Percentiles rank a stretch among this genome's conserved stretches.
These are phyloP conservation scores for Coemansia sp. DNA, from an alignment of 192 early-diverging fungal species.

Conservation along the genomic window DNA sequence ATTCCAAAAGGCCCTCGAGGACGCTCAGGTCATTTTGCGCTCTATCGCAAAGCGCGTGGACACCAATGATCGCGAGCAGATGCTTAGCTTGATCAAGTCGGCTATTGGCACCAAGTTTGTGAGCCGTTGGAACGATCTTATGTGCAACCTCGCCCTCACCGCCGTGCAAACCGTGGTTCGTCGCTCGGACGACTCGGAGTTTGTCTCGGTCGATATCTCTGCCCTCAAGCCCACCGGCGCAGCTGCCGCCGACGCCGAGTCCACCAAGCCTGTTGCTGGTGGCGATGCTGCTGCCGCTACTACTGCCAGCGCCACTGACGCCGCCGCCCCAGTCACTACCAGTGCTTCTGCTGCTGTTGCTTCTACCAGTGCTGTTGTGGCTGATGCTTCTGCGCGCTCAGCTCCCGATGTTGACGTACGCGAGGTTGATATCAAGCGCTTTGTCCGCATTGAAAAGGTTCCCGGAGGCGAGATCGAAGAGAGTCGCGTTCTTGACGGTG, in stretches of 20 bases:
- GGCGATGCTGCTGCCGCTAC: constrained; percentile 5
- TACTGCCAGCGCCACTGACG: background rate
- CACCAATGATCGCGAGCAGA: constrained; percentile 80
- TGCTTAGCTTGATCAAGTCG: constrained; percentile 89
- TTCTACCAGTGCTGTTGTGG: background rate
- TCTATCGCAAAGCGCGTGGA: constrained; percentile 86
- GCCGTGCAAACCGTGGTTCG: constrained; percentile 90
- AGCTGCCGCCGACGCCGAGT: background rate
- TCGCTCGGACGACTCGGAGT: constrained; percentile 37
- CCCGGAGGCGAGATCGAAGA: constrained; percentile 99
- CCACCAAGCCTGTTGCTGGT: background rate
- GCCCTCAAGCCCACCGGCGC: constrained; percentile 6
- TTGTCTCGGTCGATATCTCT: constrained; percentile 11
- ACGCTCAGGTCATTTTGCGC: constrained; percentile 83
- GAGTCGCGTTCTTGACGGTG: constrained; percentile 91
- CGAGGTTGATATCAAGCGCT: constrained; percentile 98
- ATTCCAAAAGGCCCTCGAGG: constrained; percentile 92
- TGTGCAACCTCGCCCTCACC: constrained; percentile 95
- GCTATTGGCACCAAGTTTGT: constrained; percentile 98
- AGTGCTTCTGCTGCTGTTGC: constrained; percentile 2
- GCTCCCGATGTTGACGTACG: constrained; percentile 70
- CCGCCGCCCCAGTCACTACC: background rate
- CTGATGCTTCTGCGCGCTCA: constrained; percentile 4
- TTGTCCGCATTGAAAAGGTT: constrained; percentile 97
- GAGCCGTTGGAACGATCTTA: constrained; percentile 93